A percentile compares a stretch with the other conserved stretches of the same genome.
phyloP scores from a whole-genome alignment of 2,329 filamentous ascomycete species.

The Trichophyton rubrum region DNA sequence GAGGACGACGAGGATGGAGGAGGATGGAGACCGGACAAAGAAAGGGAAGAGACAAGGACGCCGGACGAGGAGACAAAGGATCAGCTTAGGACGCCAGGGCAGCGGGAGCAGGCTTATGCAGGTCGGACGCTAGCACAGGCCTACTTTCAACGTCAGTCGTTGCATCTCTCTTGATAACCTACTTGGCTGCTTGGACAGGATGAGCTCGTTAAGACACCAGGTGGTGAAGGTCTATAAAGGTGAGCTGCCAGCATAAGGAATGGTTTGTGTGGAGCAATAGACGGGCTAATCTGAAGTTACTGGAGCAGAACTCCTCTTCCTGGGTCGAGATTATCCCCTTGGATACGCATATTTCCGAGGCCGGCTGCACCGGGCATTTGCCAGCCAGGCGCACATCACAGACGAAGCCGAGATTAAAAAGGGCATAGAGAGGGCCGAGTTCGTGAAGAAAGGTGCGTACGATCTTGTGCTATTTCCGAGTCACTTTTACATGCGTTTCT shows the following conservation, averaged over 20 bases:
- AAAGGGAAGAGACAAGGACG: background rate
- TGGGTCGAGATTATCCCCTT: slow-evolving; percentile 76
- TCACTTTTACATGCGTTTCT: background rate
- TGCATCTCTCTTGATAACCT: background rate
- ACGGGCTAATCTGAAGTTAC: background rate
- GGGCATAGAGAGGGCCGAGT: slow-evolving; percentile 67
- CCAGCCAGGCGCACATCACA: slow-evolving; percentile 54
- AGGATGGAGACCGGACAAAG: background rate
- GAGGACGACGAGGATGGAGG: background rate
- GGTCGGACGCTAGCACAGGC: background rate
- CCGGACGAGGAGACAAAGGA: background rate
- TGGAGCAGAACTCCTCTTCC: slow-evolving; percentile 63
- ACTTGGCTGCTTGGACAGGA: slow-evolving; percentile 10
- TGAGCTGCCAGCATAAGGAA: slow-evolving; percentile 21
- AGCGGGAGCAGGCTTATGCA: background rate
- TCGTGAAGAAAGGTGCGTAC: slow-evolving; percentile 69
- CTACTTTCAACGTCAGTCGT: background rate
- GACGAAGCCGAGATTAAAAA: slow-evolving; percentile 64
- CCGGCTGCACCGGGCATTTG: slow-evolving; percentile 74
- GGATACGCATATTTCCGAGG: slow-evolving; percentile 73
- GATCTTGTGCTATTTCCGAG: background rate
- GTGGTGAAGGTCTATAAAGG: slow-evolving; percentile 87
- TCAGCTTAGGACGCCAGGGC: background rate
- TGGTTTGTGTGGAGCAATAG: background rate
- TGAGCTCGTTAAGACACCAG: slow-evolving; percentile 55